Percentiles rank a stretch among this genome's conserved stretches.
phyloP scores from a whole-genome alignment of 1,284 basidiomycete genomes.

The Tilletia caries region DNA sequence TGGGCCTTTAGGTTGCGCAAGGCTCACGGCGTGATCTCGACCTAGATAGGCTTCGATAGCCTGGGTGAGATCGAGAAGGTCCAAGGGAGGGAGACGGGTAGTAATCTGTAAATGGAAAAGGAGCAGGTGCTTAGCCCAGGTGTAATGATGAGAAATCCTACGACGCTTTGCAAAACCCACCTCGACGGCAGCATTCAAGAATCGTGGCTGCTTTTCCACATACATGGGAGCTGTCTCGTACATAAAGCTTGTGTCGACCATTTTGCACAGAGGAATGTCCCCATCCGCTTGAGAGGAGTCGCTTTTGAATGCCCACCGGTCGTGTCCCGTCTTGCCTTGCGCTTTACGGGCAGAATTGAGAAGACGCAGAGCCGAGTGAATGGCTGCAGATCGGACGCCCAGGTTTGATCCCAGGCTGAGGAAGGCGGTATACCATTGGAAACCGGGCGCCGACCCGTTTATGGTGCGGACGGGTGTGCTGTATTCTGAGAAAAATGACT shows the following conservation, averaged over 20 bases:
- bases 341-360: slow-evolving; percentile 30
- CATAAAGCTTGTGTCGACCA: slow-evolving; percentile 78
- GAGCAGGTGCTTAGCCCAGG: background rate
- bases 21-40: slow-evolving; percentile 65
- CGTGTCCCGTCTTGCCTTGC: background rate
- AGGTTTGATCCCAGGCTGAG: slow-evolving; percentile 75
- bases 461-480: too few species aligned
- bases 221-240: slow-evolving; percentile 97
- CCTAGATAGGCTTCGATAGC: slow-evolving; percentile 72
- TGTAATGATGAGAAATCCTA: slow-evolving; percentile 12
- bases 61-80: slow-evolving; percentile 70
- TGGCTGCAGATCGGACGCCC: slow-evolving; percentile 79
- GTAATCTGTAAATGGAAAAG: slow-evolving; percentile 60
- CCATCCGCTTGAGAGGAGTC: background rate
- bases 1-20: slow-evolving; percentile 72
- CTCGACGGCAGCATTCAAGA: slow-evolving; percentile 76
- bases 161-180: slow-evolving; percentile 58
- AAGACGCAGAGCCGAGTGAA: slow-evolving; percentile 69
- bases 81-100: slow-evolving; percentile 67
- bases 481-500: background rate
- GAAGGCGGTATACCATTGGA: background rate
- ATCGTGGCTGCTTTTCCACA: slow-evolving; percentile 79
- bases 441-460: background rate
- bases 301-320: background rate
- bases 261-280: slow-evolving; percentile 43